Evolutionary conservation across 257 asterid species (phyloP), one percentile per base, ranked within the genome.

Genomic region (Plantago elongata): DNA sequence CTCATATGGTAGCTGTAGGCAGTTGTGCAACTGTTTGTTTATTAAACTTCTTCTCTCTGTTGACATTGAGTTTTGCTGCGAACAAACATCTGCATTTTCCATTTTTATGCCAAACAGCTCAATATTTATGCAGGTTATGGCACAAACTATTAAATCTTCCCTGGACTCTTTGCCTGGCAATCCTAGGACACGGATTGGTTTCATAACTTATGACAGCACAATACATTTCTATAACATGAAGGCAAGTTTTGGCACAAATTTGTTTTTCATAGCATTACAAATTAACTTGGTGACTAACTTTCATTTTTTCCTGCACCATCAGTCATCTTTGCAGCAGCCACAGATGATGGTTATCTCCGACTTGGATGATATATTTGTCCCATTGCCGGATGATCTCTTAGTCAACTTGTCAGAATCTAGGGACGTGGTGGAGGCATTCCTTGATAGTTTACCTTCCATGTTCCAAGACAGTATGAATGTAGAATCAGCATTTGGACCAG

Each of bases 401-500:
- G 99, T 90, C 79, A 93, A 93, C 82, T 79, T 93, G 77, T 93
- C 95, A 45, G 99, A 93, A 74, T 89, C 97, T 69, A 93, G 95
- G 74, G 74, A 67, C 17, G 97, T 90, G 66, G 94, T 93, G 69
- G 95, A 93, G 74, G 86, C 97, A 65, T 87, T 90, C 79, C 99
- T 93, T 45, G 96, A 90, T 71, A 87, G 95, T 71, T 81, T 93
- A 75, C 94, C 99, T 47, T 61, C 89, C 72, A 90, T 90, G 96
- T 93, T 93, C 80, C 86, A 81, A 77, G 93, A 79, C n/a, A 93
- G 81, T 72, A 57, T 79, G 79, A 90, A 87, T 78, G 88, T 93
- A 48, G 99, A 93, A 81, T 90, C 99, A 59, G 99, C 99, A 72
- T 93, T 93, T 79, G 99, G 99, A 68, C 97, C 99, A 40, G 97